Evolutionary conservation across 768 basidiomycete species (phyloP).

Genomic region (Trametes meyenii): DNA sequence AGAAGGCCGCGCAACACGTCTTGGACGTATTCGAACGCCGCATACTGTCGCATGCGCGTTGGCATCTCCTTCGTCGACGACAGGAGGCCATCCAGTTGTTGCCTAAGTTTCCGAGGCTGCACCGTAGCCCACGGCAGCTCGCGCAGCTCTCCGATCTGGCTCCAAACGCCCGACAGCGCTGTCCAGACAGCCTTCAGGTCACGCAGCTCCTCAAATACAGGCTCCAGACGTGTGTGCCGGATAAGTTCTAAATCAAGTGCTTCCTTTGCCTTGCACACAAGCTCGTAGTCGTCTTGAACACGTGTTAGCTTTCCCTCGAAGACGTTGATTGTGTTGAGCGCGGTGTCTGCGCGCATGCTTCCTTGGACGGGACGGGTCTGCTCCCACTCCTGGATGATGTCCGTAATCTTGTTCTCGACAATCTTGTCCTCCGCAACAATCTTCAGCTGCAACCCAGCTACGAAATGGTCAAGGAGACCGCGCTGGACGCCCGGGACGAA

Average conservation of each 20-base stretch:
- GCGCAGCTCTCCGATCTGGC: constrained; percentile 83
- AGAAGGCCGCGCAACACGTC: constrained; percentile 83
- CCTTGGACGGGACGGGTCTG: constrained; percentile 96
- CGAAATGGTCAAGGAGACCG: neutral
- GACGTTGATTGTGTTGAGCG: constrained; percentile 93
- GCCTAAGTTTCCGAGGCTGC: constrained; percentile 92
- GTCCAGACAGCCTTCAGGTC: constrained; percentile 99
- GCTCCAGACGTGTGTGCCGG: constrained; percentile 88
- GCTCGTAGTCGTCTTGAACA: constrained; percentile 93
- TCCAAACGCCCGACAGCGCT: constrained; percentile 96
- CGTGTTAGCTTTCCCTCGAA: constrained; percentile 91
- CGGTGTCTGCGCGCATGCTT: constrained; percentile 92
- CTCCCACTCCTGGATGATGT: constrained; percentile 93
- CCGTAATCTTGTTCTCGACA: constrained; percentile 92
- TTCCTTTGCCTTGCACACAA: constrained; percentile 95
- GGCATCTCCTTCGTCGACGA: constrained; percentile 99
- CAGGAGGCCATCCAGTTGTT: constrained; percentile 89
- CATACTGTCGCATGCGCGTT: constrained; percentile 97
- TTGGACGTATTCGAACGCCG: constrained; percentile 97
- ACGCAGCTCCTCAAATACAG: constrained; percentile 91
- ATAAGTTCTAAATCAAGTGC: constrained; percentile 92
- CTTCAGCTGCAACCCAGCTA: constrained; percentile 97
- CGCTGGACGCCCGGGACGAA: neutral
- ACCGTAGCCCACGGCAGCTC: constrained; percentile 91
- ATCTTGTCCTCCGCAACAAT: constrained; percentile 99